Conservation (phyloP, 257 asterid genomes). For the Salvia miltiorrhiza region DNA sequence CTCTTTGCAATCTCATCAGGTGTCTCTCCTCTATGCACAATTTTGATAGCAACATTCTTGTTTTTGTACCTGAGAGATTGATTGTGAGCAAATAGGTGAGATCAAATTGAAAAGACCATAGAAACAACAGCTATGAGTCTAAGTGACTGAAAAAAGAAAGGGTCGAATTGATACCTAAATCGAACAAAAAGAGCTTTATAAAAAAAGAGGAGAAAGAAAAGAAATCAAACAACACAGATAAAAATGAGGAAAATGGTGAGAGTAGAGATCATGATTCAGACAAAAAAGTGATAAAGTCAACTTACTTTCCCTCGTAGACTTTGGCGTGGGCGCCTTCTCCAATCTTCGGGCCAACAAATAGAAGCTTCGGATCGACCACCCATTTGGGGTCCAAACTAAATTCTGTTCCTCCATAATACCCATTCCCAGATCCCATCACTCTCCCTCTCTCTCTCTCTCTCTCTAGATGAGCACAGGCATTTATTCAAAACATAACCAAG, state of each 20-base stretch:
- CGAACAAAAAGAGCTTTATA: not conserved
- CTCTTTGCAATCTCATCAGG: slow-evolving; percentile 67
- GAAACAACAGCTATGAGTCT: not conserved
- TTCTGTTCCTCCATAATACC: slow-evolving; percentile 57
- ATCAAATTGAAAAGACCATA: not conserved
- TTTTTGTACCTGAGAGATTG: slow-evolving; percentile 61
- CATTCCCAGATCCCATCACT: slow-evolving; percentile 61
- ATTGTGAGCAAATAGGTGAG: not conserved
- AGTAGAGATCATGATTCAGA: slow-evolving; percentile 22
- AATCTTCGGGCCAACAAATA: slow-evolving; percentile 89
- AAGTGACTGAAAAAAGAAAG: not conserved
- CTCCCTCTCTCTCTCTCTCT: slow-evolving; percentile 23
- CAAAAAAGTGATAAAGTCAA: slow-evolving; percentile 32
- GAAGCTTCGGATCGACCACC: slow-evolving; percentile 90
- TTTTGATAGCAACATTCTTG: slow-evolving; percentile 85
- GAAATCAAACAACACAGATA: not conserved
- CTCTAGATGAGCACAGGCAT: slow-evolving; percentile 24
- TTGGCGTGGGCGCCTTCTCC: slow-evolving; percentile 99
- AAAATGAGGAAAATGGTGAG: too few relatives aligned
- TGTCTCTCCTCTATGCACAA: slow-evolving; percentile 72
- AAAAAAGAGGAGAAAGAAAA: too few relatives aligned
- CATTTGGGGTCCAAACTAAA: slow-evolving; percentile 73
- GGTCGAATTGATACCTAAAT: not conserved
- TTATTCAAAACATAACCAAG: slow-evolving; percentile 32
- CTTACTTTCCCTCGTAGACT: slow-evolving; percentile 95